These are phyloP conservation scores for Nothophoma quercina DNA, from an alignment of 2,329 filamentous ascomycete genomes.

Conservation along the genomic window DNA sequence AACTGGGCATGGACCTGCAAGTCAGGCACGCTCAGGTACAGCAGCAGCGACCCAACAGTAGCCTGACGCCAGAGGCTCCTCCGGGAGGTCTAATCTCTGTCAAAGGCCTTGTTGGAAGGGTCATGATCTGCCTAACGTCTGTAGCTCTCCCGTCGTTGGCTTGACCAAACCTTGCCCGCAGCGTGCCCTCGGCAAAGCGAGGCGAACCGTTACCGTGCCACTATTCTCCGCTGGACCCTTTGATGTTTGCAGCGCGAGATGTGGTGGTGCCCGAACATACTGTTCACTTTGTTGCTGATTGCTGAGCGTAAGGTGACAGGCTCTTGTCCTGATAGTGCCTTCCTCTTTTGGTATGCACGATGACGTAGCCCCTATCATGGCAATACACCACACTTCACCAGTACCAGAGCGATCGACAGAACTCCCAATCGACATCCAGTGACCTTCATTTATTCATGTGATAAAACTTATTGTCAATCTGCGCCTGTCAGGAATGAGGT, in stretches of 20 bases:
- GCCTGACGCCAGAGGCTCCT: conserved; percentile 16
- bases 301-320: background rate
- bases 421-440: too few relatives aligned
- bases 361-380: conserved; percentile 1
- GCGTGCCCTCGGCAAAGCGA: conserved; percentile 18
- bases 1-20: background rate
- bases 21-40: conserved; percentile 15
- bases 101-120: conserved; percentile 1
- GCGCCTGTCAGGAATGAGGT: too few relatives aligned
- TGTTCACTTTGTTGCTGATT: background rate
- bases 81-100: conserved; percentile 9
- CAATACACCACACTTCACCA: background rate
- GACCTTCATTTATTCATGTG: too few relatives aligned
- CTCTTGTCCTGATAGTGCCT: background rate
- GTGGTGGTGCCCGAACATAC: background rate
- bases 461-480: too few relatives aligned
- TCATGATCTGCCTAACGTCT: conserved; percentile 19
- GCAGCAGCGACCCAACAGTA: conserved; percentile 22
- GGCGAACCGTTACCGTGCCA: conserved; percentile 28
- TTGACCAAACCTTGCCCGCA: conserved; percentile 10
- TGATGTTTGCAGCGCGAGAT: background rate
- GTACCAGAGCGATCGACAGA: too few relatives aligned
- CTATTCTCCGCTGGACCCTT: conserved; percentile 10
- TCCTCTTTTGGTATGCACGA: background rate
- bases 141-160: conserved; percentile 25